These are phyloP conservation scores for Trichoderma aggressivum DNA, from an alignment of 2,329 filamentous ascomycete species.

Conservation along the genomic window DNA sequence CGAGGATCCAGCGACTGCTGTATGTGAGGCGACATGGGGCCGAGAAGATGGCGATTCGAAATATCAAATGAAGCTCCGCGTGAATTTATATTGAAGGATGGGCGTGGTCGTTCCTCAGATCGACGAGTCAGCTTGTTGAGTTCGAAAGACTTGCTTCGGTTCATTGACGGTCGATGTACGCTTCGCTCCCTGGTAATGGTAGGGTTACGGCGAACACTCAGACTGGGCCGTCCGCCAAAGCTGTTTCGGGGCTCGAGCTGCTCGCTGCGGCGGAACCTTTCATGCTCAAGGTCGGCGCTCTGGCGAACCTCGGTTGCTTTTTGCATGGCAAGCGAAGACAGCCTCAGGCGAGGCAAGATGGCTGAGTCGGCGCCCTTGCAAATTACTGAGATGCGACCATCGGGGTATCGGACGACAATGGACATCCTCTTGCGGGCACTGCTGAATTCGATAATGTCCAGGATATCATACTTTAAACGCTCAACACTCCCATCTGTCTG, in stretches of 20 bases:
- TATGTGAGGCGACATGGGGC: conserved; percentile 25
- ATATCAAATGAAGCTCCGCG: conserved; percentile 47
- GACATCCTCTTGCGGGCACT: conserved; percentile 90
- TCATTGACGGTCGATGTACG: conserved; percentile 30
- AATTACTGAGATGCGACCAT: conserved; percentile 75
- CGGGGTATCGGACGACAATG: conserved; percentile 79
- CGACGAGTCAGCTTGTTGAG: conserved; percentile 37
- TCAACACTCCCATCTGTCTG: conserved; percentile 37
- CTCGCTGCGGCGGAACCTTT: conserved; percentile 54
- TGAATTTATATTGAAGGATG: conserved; percentile 31
- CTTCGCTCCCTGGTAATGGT: conserved; percentile 29
- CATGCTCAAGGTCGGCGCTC: conserved; percentile 57
- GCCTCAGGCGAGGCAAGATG: conserved; percentile 72
- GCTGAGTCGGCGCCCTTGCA: conserved; percentile 89
- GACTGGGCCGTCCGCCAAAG: conserved; percentile 52
- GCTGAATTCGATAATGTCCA: conserved; percentile 89
- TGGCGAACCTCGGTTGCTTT: conserved; percentile 66
- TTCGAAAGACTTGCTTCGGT: conserved; percentile 47
- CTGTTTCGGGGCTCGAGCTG: conserved; percentile 53
- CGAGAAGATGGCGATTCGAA: conserved; percentile 29
- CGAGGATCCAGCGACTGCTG: conserved; percentile 57
- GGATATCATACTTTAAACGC: conserved; percentile 68
- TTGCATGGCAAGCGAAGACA: conserved; percentile 69
- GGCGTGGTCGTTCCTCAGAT: conserved; percentile 40
- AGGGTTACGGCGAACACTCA: conserved; percentile 47